Evolutionary conservation across 371 early-diverging fungal species (phyloP), one percentile per base, ranked within the genome.

Genomic region (Haplosporangium sp.): DNA sequence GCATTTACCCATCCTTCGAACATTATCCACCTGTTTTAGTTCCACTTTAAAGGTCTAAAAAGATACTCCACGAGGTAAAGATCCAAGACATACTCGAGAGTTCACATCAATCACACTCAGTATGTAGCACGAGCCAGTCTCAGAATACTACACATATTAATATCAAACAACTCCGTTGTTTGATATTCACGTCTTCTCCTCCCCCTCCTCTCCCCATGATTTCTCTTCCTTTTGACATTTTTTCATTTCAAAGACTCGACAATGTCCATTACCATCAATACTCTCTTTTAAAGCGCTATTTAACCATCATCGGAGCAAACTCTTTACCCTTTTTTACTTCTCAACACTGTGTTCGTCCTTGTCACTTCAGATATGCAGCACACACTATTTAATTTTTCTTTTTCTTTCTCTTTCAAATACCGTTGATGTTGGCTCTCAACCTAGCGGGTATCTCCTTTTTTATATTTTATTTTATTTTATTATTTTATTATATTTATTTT

Each of bases 91-190:
- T 27, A 13, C 55, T 27, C 3, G 55, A 27, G 27, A 27, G 55
- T 34, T 55, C 55, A 34, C 34, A 10, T 19, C 55, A 55, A 55
- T 27, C 55, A 55, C 55, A 53, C 13, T 27, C 5, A 15, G 13
- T 55, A n/a, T 39, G 52, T 69, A 47, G 69, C 69, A 62, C 63
- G 63, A 62, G 57, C 69, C 63, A 62, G 69, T 69, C 62, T 61
- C 69, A 69, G 69, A 69, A 62, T 53, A 35, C 63, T 53, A 35
- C 63, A 61, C 35, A 58, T 34, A 67, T 57, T 67, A 48, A 15
- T 58, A 45, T 47, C 39, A 67, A 47, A 67, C 60, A 37, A 45
- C 61, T 3, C 8, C 2, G 34, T 6, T 27, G 55, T 55, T 55
- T 55, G 1, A n/a, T 35, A 61, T n/a, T 19, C 39, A 34, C 34